Evolutionary conservation across 495 filamentous ascomycete genomes (phyloP), one percentile per base, ranked within the genome.

Genomic region (Bombardia bombarda): DNA sequence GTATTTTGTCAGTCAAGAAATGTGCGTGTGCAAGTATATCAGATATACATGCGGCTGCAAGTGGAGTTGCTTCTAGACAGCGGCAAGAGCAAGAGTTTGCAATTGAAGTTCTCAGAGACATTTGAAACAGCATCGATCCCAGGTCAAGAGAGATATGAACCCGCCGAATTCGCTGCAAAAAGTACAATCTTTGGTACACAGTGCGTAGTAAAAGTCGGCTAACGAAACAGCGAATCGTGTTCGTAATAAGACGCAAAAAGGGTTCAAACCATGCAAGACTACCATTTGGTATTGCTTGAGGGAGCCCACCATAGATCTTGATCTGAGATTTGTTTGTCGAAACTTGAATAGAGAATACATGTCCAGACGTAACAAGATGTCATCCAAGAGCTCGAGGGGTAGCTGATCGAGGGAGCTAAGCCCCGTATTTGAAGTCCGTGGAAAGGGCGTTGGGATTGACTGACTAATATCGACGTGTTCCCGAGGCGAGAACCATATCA

Each of bases 241-340:
- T n/a, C n/a, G 62, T 50, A 63, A 51, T 33, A 65, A 58, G 50
- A 57, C 58, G 51, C 60, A 65, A 51, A 68, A 45, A 51, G 62
- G 58, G 50, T 62, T 60, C 22, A 63, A 56, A 42, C 59, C 55
- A 55, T 66, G 51, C 24, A 48, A 52, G 52, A 53, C 53, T 37
- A 60, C 56, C 39, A 25, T 52, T 21, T 55, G 56, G 55, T 65
- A 65, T 52, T 61, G 38, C 8, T 44, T 43, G 47, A 66, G 52
- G 40, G 53, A 60, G 50, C 62, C 61, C 50, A 62, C 57, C 20
- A 51, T 38, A 48, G 54, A 50, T 61, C 61, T 60, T 47, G 54
- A 55, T 34, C 42, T 42, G 51, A 55, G 52, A 52, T 54, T 66
- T 36, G 58, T 50, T 52, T 65, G 65, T 53, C 65, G 59, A 51